Evolutionary conservation across 2,329 filamentous ascomycete genomes (phyloP), one percentile per base, ranked within the genome.

Genomic region (Pseudodiploospora longispora): DNA sequence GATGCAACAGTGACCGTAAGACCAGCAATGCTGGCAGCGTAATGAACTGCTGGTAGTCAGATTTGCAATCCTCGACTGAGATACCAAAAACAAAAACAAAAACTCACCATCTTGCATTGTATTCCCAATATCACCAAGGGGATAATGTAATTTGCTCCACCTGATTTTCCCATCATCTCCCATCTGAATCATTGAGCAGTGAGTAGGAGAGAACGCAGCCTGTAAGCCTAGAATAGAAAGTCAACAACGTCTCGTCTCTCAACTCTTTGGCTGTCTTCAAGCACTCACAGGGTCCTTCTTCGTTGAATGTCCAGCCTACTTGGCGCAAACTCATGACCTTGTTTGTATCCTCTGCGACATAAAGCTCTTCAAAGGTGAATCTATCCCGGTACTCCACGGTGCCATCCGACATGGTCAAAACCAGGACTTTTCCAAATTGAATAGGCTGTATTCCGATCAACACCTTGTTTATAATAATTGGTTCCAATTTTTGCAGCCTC

Each of bases 331-430:
- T 85, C 49, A 76, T 79, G 30, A 94, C 78, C 38, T 71, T 79
- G 36, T 79, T 75, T 6, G 78, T 65, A 53, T 85, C 83, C 29
- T 75, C 72, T 44, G 83, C 76, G 5, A 76, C 74, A 50, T 78
- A 81, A 1, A 90, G 69, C 42, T 82, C 74, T 4, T 79, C 72
- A 75, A 95, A 83, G 0, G 79, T 85, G 39, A 76, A 72, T 8
- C 88, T 78, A 56, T 94, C 85, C 44, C 87, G 80, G 61, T 91
- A 87, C 53, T 93, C 83, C 4, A 94, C 71, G 0, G 81, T 84
- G 8, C 90, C 87, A 59, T 95, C 89, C 49, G 85, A 85, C 54
- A 87, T 87, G 28, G 76, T 75, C 47, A 95, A 71, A 30, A 83
- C 81, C 3, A 95, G 51, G 2, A 85, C 72, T 47, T 80, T 87